Base-by-base conservation (phyloP, 1,284 basidiomycete species). In the Fomitopsis schrenkii region DNA sequence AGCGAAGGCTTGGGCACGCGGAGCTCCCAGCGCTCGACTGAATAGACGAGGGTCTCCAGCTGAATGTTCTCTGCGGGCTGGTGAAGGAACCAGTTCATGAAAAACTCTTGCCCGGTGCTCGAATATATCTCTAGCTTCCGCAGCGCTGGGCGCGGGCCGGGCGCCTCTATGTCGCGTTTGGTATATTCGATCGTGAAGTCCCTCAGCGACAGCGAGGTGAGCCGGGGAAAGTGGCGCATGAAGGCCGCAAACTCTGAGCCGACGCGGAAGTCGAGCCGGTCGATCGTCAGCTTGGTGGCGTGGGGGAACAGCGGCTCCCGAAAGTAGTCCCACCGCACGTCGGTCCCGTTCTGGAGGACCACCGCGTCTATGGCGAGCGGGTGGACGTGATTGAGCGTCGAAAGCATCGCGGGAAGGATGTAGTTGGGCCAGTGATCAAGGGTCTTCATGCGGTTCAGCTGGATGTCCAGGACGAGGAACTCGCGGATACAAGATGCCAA, bases 71-170 rank as follows among this genome's bases (percentile, higher is more conserved):
- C 26, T 14, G 55, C 2, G 22, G 38, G 40, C 36, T 56, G 55
- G 41, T 56, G 30, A 9, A 56, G 42, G 40, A 44, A 44, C 55
- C 55, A 56, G 55, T 56, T 56, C 30, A 56, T 30, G 40, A 56
- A 33, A 17, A 56, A 44, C n/a, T 56, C 55, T 40, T 56, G 55
- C 40, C 55, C 40, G 14, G 40, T 8, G 30, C 55, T 44, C n/a
- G 19, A 19, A 17, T 30, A 38, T 3, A 56, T 44, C 22, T 56
- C 55, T 3, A 56, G 42, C 26, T 33, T 44, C 2, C 30, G 55
- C 5, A 56, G 41, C 5, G 40, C 40, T 2, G 55, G 55, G 4
- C 55, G 55, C n/a, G 55, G 55, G 42, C 55, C 55, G 26, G 41
- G 40, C 30, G 26, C 41, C 9, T 17, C 26, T 3, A 22, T 19